Evolutionary conservation across 371 early-diverging fungal species (phyloP), one percentile per base, ranked within the genome.

Genomic region (Zychaea mexicana): DNA sequence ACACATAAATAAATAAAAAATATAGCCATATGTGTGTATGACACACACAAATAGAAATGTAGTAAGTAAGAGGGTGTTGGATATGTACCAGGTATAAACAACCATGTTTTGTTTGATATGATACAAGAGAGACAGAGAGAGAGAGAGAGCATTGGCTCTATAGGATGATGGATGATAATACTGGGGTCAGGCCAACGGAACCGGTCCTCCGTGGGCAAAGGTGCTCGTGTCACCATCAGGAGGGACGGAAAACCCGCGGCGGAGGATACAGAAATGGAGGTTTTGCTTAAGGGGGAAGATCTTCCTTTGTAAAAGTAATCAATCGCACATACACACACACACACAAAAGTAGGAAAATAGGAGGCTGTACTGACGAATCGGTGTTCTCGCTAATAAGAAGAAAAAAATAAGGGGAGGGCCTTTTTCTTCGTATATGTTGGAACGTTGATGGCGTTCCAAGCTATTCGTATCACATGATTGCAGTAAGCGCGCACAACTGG

Each of bases 171-270:
- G n/a, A n/a, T n/a, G n/a, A n/a, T n/a, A n/a, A n/a, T n/a, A n/a
- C n/a, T n/a, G n/a, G n/a, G n/a, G n/a, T n/a, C n/a, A n/a, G n/a
- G 36, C 36, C 19, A 49, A 49, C 49, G 49, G 49, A 49, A 49
- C 49, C 22, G 49, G 5, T 49, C 49, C 49, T 49, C 49, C 49
- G 49, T 17, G n/a, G 13, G 26, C 22, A 49, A 24, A 24, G 19
- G 22, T 49, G 19, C 49, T 49, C 49, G 49, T 49, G 49, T 49
- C n/a, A 49, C 49, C 49, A 24, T 49, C 26, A 49, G 21, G 22
- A 49, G 21, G 10, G 2, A 24, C 13, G 15, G 42, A n/a, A 15
- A 15, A 1, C 12, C 5, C 49, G 6, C 17, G 49, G 49, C 49
- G 49, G 49, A 49, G 12, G 1, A 0, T 19, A 49, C n/a, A n/a